phyloP scores from a whole-genome alignment of 2,329 filamentous ascomycete species.

The Trichoderma endophyticum region DNA sequence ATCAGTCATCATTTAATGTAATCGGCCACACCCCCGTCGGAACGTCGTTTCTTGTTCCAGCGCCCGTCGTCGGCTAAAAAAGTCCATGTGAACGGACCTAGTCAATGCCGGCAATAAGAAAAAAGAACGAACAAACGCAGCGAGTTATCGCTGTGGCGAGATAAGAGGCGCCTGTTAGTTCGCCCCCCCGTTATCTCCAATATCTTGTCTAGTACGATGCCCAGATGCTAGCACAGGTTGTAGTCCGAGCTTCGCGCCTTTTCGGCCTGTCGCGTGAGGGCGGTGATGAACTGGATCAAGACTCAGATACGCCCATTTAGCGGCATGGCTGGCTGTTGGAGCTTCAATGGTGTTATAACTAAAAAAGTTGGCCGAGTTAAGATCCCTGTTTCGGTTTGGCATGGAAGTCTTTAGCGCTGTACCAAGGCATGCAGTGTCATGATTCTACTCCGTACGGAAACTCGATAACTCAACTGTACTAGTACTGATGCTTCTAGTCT shows the following conservation, averaged over 20 bases:
- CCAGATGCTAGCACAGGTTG: not conserved
- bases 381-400: not conserved
- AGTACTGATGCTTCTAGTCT: too few relatives aligned
- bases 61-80: not conserved
- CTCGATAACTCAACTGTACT: not conserved
- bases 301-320: not conserved
- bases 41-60: not conserved
- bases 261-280: not conserved
- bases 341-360: not conserved
- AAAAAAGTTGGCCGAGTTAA: not conserved
- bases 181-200: conserved; percentile 2
- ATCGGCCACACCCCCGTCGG: not conserved
- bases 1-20: not conserved
- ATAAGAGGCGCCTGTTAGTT: not conserved
- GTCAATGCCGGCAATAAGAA: not conserved
- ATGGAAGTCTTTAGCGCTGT: not conserved
- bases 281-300: not conserved
- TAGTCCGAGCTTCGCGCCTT: not conserved
- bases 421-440: not conserved
- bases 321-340: not conserved
- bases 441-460: not conserved
- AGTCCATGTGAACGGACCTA: not conserved
- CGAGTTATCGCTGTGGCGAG: not conserved
- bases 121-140: not conserved
- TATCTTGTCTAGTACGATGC: not conserved